These are phyloP conservation scores for Centrapalus pauciflorus DNA, from an alignment of 129 eudicot species.

Conservation along the genomic window DNA sequence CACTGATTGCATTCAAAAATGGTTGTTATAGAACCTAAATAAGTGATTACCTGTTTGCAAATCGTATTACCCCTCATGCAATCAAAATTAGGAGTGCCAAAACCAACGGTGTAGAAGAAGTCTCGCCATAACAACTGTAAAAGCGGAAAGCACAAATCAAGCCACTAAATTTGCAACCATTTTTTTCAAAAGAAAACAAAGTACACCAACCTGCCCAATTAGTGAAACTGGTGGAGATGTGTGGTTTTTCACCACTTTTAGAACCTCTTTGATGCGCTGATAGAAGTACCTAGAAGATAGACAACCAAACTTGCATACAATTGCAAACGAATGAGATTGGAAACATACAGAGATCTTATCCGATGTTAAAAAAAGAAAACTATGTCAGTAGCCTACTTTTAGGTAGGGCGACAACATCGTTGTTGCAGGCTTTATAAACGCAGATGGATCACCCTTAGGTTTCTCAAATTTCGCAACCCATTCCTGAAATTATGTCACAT, in stretches of 20 bases:
- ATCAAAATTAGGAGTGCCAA: constrained; percentile 87
- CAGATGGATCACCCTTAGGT: constrained; percentile 87
- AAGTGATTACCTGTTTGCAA: constrained; percentile 75
- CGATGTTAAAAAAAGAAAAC: not conserved
- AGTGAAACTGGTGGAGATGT: constrained; percentile 94
- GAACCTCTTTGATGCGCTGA: constrained; percentile 63
- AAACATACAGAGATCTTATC: not conserved
- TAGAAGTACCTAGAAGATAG: constrained; percentile 82
- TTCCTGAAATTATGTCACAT: constrained; percentile 40
- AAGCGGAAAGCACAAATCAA: constrained; percentile 18
- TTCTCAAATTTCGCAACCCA: constrained; percentile 97
- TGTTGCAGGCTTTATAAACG: constrained; percentile 73
- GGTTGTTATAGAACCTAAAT: too few species aligned
- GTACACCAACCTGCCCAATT: constrained; percentile 62
- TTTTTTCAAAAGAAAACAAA: not conserved
- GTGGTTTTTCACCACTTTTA: constrained; percentile 50
- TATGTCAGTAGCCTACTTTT: constrained; percentile 49
- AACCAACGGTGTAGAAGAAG: constrained; percentile 75
- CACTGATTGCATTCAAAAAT: too few species aligned
- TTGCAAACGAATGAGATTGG: constrained; percentile 27
- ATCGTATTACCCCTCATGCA: constrained; percentile 69
- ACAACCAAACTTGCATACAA: constrained; percentile 77
- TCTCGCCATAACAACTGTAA: constrained; percentile 83
- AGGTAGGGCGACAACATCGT: constrained; percentile 79
- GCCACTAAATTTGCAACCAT: not conserved